A percentile compares a stretch with the other conserved stretches of the same genome.
Evolutionary conservation across 2,329 filamentous ascomycete genomes (phyloP).

Genomic region (Aspergillus sp.): DNA sequence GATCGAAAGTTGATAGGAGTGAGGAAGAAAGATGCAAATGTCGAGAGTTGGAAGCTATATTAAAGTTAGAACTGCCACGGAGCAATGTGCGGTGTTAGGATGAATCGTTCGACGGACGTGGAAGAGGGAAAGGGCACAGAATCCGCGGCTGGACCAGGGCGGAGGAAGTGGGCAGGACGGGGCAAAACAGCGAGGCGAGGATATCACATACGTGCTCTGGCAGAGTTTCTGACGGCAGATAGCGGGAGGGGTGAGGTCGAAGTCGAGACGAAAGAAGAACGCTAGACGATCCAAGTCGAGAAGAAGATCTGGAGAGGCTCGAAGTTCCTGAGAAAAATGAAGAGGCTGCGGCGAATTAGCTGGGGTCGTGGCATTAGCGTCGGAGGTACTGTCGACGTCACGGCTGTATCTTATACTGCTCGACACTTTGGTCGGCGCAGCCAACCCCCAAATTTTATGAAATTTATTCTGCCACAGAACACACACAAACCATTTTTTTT

Average conservation of each 20-base stretch:
- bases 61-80: conserved; percentile 3
- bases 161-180: neutral
- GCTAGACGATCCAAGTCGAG: conserved; percentile 33
- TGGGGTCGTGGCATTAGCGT: conserved; percentile 32
- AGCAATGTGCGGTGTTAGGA: conserved; percentile 5
- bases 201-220: conserved; percentile 7
- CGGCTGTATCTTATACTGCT: neutral
- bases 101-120: neutral
- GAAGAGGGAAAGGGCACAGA: conserved; percentile 3
- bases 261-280: conserved; percentile 26
- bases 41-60: conserved; percentile 5
- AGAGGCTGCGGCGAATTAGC: conserved; percentile 24
- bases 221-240: conserved; percentile 3
- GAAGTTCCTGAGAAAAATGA: conserved; percentile 24
- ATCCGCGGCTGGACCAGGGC: conserved; percentile 5
- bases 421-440: no score
- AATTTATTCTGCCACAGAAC: conserved; percentile 7
- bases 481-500: conserved; percentile 8
- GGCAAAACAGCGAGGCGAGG: neutral
- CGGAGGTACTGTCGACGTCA: conserved; percentile 14
- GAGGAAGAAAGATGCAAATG: conserved; percentile 21
- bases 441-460: neutral
- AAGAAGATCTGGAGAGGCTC: conserved; percentile 21
- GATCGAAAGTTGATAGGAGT: conserved; percentile 23
- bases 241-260: conserved; percentile 13